Percentiles rank a stretch among this genome's conserved stretches.
phyloP scores from a whole-genome alignment of 2,329 filamentous ascomycete species.

The Pestalotiopsis fici region DNA sequence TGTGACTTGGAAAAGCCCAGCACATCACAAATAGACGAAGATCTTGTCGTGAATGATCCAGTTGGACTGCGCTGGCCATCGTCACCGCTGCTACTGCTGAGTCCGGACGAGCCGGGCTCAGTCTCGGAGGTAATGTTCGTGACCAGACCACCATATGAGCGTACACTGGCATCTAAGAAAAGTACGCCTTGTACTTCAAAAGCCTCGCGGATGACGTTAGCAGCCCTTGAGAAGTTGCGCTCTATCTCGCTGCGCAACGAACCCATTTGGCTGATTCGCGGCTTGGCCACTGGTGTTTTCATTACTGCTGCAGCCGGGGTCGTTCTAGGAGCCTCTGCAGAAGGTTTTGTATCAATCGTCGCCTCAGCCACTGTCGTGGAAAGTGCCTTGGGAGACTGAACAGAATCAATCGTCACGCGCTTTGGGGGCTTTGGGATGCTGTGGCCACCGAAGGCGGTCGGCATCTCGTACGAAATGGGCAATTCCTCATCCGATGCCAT shows the following conservation, averaged over 20 bases:
- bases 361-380: background rate
- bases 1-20: constrained; percentile 39
- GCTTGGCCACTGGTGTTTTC: background rate
- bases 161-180: constrained; percentile 31
- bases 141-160: constrained; percentile 13
- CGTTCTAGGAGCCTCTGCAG: background rate
- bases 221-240: constrained; percentile 41
- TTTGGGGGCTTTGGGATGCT: background rate
- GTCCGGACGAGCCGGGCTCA: background rate
- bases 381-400: background rate
- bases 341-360: background rate
- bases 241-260: constrained; percentile 6
- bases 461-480: background rate
- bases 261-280: background rate
- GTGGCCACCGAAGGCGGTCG: background rate
- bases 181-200: constrained; percentile 41
- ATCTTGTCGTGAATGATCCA: background rate
- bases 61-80: background rate
- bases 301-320: background rate
- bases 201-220: constrained; percentile 42
- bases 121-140: background rate
- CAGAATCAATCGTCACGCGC: background rate
- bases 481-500: background rate
- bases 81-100: background rate
- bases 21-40: constrained; percentile 16